Conservation (phyloP, 192 early-diverging fungal species). For the Coemansia sp. region DNA sequence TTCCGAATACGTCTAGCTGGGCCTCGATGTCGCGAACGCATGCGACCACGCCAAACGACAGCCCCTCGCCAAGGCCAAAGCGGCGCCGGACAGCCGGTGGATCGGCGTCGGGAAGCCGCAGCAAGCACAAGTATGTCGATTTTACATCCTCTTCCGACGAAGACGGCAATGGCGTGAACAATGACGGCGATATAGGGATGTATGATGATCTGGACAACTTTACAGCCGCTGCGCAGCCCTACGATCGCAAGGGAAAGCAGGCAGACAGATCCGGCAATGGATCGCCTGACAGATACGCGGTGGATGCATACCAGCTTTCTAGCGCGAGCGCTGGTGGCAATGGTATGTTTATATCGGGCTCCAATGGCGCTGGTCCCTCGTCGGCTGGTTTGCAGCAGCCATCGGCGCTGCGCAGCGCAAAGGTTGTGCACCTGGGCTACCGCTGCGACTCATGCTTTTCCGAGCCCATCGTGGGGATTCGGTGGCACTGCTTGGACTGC, state of each 20-base stretch:
- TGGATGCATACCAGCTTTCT: neutral
- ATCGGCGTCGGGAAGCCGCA: conserved; percentile 1
- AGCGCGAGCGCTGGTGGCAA: neutral
- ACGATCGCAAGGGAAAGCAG: conserved; percentile 53
- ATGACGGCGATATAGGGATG: neutral
- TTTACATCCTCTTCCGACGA: conserved; percentile 43
- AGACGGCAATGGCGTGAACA: neutral
- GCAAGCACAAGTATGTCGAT: conserved; percentile 34
- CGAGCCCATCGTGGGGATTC: conserved; percentile 73
- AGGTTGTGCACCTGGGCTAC: conserved; percentile 40
- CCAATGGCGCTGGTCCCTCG: conserved; percentile 1
- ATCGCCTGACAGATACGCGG: neutral
- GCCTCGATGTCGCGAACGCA: conserved; percentile 19
- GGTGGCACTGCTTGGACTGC: conserved; percentile 71
- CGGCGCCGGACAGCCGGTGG: conserved; percentile 19
- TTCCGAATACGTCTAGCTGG: conserved; percentile 58
- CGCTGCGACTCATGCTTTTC: conserved; percentile 72
- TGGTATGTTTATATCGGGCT: neutral
- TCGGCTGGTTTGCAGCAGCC: conserved; percentile 12
- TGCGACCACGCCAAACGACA: neutral
- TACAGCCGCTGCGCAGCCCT: neutral
- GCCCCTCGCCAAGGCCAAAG: conserved; percentile 18
- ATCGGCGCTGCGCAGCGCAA: conserved; percentile 28
- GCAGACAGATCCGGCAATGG: conserved; percentile 24
- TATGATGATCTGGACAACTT: conserved; percentile 17